Evolutionary conservation across 441 rosid genomes (phyloP).

Genomic region (Francoa sonchifolia): DNA sequence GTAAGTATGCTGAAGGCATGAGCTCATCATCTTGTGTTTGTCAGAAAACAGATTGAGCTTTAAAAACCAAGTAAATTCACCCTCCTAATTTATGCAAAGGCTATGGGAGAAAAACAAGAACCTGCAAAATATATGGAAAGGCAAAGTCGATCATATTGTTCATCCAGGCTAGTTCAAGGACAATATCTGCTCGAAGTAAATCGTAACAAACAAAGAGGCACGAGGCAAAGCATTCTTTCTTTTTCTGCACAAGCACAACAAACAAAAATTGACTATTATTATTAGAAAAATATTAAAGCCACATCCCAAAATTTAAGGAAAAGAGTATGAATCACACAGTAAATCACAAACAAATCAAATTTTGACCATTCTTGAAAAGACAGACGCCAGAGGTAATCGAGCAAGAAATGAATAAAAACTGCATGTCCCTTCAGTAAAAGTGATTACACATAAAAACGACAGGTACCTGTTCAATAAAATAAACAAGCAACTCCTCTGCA

Average conservation of each 20-base stretch:
- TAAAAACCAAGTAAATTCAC: too few relatives aligned
- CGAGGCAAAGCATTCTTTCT: conserved; percentile 93
- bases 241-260: conserved; percentile 41
- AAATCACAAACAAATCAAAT: too few relatives aligned
- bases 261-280: neutral
- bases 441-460: neutral
- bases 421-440: too few relatives aligned
- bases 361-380: too few relatives aligned
- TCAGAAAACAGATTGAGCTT: too few relatives aligned
- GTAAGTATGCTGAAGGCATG: too few relatives aligned
- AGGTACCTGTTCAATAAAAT: conserved; percentile 86
- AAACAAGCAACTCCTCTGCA: conserved; percentile 93
- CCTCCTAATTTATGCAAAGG: neutral
- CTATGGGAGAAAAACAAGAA: conserved; percentile 9
- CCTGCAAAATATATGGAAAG: conserved; percentile 92
- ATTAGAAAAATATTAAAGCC: too few relatives aligned
- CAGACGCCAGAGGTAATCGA: too few relatives aligned
- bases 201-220: conserved; percentile 97
- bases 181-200: conserved; percentile 73
- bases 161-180: conserved; percentile 91
- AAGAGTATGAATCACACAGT: too few relatives aligned
- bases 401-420: too few relatives aligned
- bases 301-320: too few relatives aligned
- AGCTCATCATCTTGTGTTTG: too few relatives aligned
- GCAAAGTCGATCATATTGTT: conserved; percentile 91